Evolutionary conservation across 768 basidiomycete genomes (phyloP), one percentile per base, ranked within the genome.

Genomic region (Russula dissimulans): DNA sequence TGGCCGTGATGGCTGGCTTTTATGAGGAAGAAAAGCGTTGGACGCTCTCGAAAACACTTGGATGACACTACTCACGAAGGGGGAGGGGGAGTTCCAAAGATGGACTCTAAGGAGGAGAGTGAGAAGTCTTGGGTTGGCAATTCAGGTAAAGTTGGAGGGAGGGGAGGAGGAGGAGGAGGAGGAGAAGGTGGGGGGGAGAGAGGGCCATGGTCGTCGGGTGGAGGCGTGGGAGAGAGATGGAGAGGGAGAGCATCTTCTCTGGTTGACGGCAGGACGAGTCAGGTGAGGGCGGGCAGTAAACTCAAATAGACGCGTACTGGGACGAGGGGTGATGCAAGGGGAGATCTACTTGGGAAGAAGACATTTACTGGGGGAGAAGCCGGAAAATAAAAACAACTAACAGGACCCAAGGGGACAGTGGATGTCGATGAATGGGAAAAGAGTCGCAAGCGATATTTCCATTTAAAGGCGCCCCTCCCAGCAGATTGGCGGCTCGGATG

Each of bases 121-220:
- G 39, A 42, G 2, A 54, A 43, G 29, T 43, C 41, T 32, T 39
- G 2, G 17, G 56, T 39, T 2, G 61, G 46, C 2, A 66, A 26
- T 34, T 66, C 62, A 7, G 65, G 59, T 5, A 55, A 11, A 3
- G 64, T 56, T 31, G 59, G 64, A 17, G 60, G 60, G 6, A 57
- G 47, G 26, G 31, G 60, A 50, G 9, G 2, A 15, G 26, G 22
- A 50, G 9, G 2, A 15, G 26, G 22, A 26, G 51, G 56, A 15
- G 17, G 44, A 18, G 34, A 44, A 60, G 11, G 22, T 17, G 45
- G 22, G 3, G 36, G 26, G 18, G 44, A 17, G 31, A 38, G 7
- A 11, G 17, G 44, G 39, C 10, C 18, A 15, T 32, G 18, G 26
- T 26, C 42, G 42, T 45, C 41, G 47, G 56, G 14, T 36, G 32